These are phyloP conservation scores for Musa troglodytarum DNA, from an alignment of 176 grass and related monocot species.

Conservation along the genomic window DNA sequence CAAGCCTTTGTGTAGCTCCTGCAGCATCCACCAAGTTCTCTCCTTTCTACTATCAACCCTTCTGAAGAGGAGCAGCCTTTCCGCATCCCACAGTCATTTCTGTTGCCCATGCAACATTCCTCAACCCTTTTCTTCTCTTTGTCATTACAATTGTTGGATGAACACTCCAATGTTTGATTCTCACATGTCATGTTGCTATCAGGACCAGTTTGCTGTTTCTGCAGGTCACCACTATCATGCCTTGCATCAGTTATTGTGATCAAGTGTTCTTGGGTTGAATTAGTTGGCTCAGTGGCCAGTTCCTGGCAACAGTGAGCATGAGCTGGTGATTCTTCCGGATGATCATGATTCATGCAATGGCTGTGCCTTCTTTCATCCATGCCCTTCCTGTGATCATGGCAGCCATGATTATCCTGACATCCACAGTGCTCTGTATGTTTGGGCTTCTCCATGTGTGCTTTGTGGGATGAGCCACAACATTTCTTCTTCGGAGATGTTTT, in stretches of 20 bases:
- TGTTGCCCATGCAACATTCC: not conserved
- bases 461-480: not conserved
- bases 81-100: not conserved
- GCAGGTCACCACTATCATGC: not conserved
- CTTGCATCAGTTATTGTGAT: not conserved
- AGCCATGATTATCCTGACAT: not conserved
- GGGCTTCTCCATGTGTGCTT: not conserved
- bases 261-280: not conserved
- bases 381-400: not conserved
- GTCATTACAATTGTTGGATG: not conserved
- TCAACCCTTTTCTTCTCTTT: not conserved
- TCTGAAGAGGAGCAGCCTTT: not conserved
- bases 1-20: not conserved
- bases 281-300: not conserved
- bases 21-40: constrained; percentile 1
- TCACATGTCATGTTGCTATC: not conserved
- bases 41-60: not conserved
- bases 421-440: not conserved
- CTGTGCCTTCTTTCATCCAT: not conserved
- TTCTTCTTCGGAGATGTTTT: not conserved
- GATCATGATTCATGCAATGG: not conserved
- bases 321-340: not conserved
- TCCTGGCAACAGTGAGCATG: not conserved
- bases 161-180: not conserved
- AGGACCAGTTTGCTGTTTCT: not conserved